These are phyloP conservation scores for Fusarium redolens DNA, from an alignment of 2,329 filamentous ascomycete genomes.

Conservation along the genomic window DNA sequence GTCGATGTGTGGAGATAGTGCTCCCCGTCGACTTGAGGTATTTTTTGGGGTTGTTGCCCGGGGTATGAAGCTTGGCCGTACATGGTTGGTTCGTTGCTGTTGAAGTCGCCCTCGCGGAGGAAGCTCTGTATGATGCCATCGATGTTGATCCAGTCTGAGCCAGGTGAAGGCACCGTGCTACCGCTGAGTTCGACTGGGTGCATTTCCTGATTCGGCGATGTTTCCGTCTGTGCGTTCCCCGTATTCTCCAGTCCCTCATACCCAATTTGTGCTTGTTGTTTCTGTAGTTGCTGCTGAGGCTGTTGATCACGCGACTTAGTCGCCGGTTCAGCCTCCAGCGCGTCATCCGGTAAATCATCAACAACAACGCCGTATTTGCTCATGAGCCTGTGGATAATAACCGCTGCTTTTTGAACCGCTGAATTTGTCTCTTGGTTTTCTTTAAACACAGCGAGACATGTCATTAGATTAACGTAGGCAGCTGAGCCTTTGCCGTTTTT, in stretches of 20 bases:
- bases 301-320: conserved; percentile 2
- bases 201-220: not conserved
- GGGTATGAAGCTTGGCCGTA: not conserved
- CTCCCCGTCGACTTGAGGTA: conserved; percentile 10
- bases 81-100: not conserved
- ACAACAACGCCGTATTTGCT: conserved; percentile 54
- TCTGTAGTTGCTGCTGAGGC: conserved; percentile 6
- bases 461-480: conserved; percentile 54
- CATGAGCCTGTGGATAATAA: conserved; percentile 59
- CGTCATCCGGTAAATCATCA: conserved; percentile 19
- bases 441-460: conserved; percentile 59
- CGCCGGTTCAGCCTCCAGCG: conserved; percentile 10
- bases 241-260: not conserved
- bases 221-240: not conserved
- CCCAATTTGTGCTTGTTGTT: not conserved
- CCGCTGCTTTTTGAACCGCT: conserved; percentile 58
- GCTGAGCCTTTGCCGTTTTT: conserved; percentile 54
- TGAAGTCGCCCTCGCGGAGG: conserved; percentile 39
- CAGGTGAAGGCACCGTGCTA: conserved; percentile 8
- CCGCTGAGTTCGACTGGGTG: not conserved
- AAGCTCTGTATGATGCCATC: conserved; percentile 54
- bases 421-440: conserved; percentile 64
- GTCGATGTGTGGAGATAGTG: conserved; percentile 14
- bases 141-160: conserved; percentile 48
- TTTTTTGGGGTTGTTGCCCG: conserved; percentile 5